Evolutionary conservation across 306 rosid genomes (phyloP).

Genomic region (Luffa acutangula): DNA sequence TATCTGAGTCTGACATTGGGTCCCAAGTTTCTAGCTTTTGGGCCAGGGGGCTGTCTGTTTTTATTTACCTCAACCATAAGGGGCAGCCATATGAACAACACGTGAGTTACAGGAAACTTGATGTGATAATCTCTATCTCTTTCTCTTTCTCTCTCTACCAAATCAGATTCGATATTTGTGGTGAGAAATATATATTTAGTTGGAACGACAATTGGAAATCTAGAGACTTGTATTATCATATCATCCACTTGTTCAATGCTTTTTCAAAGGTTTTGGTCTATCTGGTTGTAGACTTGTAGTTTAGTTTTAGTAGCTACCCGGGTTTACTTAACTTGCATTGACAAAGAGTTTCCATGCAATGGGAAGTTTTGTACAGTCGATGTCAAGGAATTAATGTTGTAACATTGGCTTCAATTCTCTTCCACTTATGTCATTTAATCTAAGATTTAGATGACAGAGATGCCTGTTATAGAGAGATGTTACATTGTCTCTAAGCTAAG

Average conservation of each 20-base stretch:
- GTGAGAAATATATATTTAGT: not conserved
- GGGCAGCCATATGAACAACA: not conserved
- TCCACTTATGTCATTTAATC: not conserved
- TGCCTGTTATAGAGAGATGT: not conserved
- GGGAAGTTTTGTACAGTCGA: not conserved
- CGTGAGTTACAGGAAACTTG: not conserved
- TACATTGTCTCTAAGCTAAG: not conserved
- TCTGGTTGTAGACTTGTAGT: not conserved
- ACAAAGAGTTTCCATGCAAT: not conserved
- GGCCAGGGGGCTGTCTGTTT: not conserved
- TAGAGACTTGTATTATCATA: not conserved
- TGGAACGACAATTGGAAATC: not conserved
- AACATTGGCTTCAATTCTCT: not conserved
- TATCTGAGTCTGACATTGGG: not conserved
- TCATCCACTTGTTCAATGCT: not conserved
- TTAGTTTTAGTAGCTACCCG: not conserved
- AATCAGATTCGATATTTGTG: slow-evolving; percentile 1
- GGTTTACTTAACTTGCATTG: not conserved
- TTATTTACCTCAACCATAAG: not conserved
- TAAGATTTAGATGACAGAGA: not conserved
- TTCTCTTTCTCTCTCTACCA: not conserved
- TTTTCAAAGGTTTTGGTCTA: not conserved
- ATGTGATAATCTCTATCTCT: not conserved
- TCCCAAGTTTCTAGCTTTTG: not conserved
- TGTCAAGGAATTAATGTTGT: not conserved